phyloP scores from a whole-genome alignment of 257 asterid species.

The Solanum paucissectum region DNA sequence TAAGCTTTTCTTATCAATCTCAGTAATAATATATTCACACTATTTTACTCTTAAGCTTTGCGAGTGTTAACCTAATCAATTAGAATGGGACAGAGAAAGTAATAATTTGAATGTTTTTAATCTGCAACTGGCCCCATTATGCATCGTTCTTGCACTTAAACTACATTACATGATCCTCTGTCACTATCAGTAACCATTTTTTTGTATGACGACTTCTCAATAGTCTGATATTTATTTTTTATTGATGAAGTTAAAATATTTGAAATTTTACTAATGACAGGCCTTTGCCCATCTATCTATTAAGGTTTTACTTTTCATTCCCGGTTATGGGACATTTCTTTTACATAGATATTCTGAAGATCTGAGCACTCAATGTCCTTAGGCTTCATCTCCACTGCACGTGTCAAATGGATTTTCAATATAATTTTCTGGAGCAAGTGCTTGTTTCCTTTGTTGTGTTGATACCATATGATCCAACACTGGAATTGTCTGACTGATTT shows the following conservation, averaged over 20 bases:
- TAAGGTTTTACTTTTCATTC: not conserved
- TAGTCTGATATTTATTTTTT: not conserved
- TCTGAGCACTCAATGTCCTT: not conserved
- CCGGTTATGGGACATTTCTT: not conserved
- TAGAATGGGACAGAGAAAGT: not conserved
- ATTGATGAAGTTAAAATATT: not conserved
- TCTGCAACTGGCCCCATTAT: not conserved
- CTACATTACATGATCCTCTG: not conserved
- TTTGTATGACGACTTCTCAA: not conserved
- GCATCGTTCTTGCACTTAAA: not conserved
- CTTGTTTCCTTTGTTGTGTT: not conserved
- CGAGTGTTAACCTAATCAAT: not conserved
- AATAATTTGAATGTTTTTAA: not conserved
- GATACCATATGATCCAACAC: not conserved
- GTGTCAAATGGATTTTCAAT: not conserved
- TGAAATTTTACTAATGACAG: not conserved
- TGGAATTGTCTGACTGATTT: not conserved
- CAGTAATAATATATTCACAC: not conserved
- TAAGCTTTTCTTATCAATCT: not conserved
- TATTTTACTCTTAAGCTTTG: not conserved
- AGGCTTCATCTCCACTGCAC: not conserved
- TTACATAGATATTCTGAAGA: not conserved
- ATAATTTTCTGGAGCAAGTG: not conserved
- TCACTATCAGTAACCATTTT: not conserved
- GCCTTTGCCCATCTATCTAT: not conserved